Evolutionary conservation across 176 grass and related monocot species (phyloP), one percentile per base, ranked within the genome.

Genomic region (Leersia perrieri): DNA sequence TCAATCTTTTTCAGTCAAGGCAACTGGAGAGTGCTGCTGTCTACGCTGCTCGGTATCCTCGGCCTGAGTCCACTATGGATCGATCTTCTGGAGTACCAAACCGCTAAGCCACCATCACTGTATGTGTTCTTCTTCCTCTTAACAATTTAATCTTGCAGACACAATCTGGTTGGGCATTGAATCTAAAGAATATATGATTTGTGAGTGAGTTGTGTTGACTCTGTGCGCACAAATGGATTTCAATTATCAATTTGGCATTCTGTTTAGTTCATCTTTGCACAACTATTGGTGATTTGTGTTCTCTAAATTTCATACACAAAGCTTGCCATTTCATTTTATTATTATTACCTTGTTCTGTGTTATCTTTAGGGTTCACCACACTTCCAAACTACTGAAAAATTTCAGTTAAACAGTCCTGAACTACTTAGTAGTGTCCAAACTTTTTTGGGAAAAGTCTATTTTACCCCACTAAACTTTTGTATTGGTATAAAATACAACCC

Each of bases 21-120:
- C 81, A 95, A 90, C 79, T 95, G 75, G 90, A 95, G 74, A 18
- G 86, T 10, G 79, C 74, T 22, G 72, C 45, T 57, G 75, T 85
- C 8, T 85, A 85, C 23, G 60, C 82, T 30, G 90, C 86, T n/a
- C 90, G 82, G 57, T 32, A 79, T 82, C 40, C 90, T 92, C 31
- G 49, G 78, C 9, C 85, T 63, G 55, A 82, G 44, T 38, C 86
- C 86, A 12, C 26, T 57, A 1, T 88, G 86, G 90, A 92, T 8
- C n/a, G 36, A 74, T 36, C 68, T 78, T 34, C 86, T 92, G 65
- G 81, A 81, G 45, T 45, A 82, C 70, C 85, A 88, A 51, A 92
- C 90, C 14, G 73, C 47, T 7, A 82, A 87, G 42, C 63, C 47
- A 13, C 73, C 88, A 42, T 67, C 92, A 35, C 11, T 55, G 93